Conservation (phyloP, 495 filamentous ascomycete genomes). For the Tuber indicum region DNA sequence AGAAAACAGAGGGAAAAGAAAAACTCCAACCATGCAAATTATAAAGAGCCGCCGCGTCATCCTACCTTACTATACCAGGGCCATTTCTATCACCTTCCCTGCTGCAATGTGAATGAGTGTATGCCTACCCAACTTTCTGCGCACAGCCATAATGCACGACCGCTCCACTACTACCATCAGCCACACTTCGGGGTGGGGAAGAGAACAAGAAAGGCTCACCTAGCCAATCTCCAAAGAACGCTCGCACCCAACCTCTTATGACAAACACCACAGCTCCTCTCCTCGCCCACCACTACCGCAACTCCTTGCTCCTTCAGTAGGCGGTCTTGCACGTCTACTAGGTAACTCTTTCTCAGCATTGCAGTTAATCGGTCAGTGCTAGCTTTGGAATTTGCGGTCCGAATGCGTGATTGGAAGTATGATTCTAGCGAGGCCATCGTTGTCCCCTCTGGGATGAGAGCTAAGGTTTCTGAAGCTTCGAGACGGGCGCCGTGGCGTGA, state of each 20-base stretch:
- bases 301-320: constrained; percentile 59
- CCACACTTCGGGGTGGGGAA: constrained; percentile 9
- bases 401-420: constrained; percentile 88
- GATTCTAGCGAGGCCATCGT: constrained; percentile 73
- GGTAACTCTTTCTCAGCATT: constrained; percentile 63
- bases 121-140: constrained; percentile 19
- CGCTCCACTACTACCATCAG: constrained; percentile 30
- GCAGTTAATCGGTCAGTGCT: constrained; percentile 72
- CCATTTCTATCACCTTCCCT: not conserved
- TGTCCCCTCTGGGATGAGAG: constrained; percentile 72
- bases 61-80: not conserved
- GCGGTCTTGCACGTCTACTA: constrained; percentile 62
- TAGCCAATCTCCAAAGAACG: constrained; percentile 70
- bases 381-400: constrained; percentile 71
- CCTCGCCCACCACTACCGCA: constrained; percentile 75
- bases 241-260: constrained; percentile 85
- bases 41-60: not conserved
- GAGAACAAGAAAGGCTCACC: constrained; percentile 50
- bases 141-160: constrained; percentile 80
- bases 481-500: constrained; percentile 86
- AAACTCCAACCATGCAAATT: constrained; percentile 3
- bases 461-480: constrained; percentile 74
- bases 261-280: constrained; percentile 82
- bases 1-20: not conserved
- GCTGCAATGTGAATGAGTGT: not conserved